These are phyloP conservation scores for Phytophthora crassamura DNA, from an alignment of 352 stramenopile species.

Conservation along the genomic window DNA sequence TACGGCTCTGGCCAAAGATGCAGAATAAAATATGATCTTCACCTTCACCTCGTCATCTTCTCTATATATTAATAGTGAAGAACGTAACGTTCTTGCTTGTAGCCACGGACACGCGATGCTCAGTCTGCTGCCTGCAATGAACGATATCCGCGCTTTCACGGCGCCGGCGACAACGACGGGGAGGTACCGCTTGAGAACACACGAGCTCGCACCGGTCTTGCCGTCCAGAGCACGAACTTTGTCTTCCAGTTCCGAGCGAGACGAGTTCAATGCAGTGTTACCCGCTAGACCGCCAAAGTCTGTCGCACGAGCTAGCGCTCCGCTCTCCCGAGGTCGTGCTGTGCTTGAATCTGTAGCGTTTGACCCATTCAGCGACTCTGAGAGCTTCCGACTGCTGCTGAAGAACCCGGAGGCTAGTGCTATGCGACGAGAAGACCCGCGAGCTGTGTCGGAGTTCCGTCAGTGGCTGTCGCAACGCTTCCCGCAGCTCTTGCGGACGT, in stretches of 20 bases:
- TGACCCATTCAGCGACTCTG: slow-evolving; percentile 45
- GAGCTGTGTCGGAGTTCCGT: slow-evolving; percentile 32
- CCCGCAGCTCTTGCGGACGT: slow-evolving; percentile 33
- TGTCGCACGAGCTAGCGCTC: neutral
- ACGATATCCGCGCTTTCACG: slow-evolving; percentile 2
- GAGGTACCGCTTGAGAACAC: slow-evolving; percentile 24
- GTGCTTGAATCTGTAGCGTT: slow-evolving; percentile 48
- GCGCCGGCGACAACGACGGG: neutral
- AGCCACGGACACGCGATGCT: neutral
- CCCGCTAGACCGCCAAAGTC: neutral
- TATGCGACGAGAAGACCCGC: slow-evolving; percentile 24
- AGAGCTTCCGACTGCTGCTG: slow-evolving; percentile 43
- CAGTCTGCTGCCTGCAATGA: slow-evolving; percentile 5
- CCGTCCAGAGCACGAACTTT: slow-evolving; percentile 7
- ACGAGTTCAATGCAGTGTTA: neutral
- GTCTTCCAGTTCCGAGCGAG: slow-evolving; percentile 4
- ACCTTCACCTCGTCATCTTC: neutral
- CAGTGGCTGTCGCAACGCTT: slow-evolving; percentile 44
- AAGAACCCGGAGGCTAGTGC: slow-evolving; percentile 26
- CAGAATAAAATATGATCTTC: slow-evolving; percentile 27
- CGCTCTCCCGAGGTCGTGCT: neutral
- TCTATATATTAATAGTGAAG: slow-evolving; percentile 19
- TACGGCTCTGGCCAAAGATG: slow-evolving; percentile 13
- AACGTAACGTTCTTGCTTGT: neutral
- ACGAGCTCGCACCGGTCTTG: slow-evolving; percentile 28